Base-by-base conservation (phyloP, 2,329 filamentous ascomycete species). In the Apiospora phragmitis region DNA sequence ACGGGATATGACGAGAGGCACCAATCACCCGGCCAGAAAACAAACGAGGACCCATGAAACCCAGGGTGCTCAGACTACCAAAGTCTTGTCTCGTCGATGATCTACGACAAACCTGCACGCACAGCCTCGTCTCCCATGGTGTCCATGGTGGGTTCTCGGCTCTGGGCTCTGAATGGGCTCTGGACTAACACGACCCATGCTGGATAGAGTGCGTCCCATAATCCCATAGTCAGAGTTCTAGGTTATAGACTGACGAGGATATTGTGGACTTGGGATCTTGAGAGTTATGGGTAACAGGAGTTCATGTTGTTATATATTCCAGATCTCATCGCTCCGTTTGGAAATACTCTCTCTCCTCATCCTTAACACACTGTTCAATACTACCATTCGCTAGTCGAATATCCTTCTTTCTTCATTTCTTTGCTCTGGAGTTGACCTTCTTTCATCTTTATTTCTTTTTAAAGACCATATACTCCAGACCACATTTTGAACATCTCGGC, bases 21-120 rank as follows among this genome's bases (percentile, higher is more conserved):
- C 32, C 8, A 62, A 62, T 59, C 51, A 14, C 51, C 29, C 51
- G 18, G 16, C 51, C 51, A 38, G 38, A 62, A 38, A 35, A 8
- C 18, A 62, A 62, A 62, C 55, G 32, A n/a, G 4, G 4, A 38
- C 32, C 55, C 55, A 62, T 62, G 55, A 62, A 62, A 62, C 55
- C 55, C n/a, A 38, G 32, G 55, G 32, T 62, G 55, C 55, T 62
- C 55, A 62, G 55, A 62, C 55, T 62, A 32, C 55, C 55, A 62
- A 62, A 62, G 55, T 62, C 55, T 62, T 62, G 55, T 62, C 55
- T 62, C 55, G 55, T 62, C 55, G 55, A 62, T 62, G 55, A 38
- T 62, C 55, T 62, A 62, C 55, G 55, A 62, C 55, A 62, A 62
- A 38, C 55, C 29, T 21, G 55, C 32, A 38, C 32, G 55, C 55